Evolutionary conservation across 1,139 yeast species (phyloP), one percentile per base, ranked within the genome.

Genomic region (Oligophagozyma castellii): DNA sequence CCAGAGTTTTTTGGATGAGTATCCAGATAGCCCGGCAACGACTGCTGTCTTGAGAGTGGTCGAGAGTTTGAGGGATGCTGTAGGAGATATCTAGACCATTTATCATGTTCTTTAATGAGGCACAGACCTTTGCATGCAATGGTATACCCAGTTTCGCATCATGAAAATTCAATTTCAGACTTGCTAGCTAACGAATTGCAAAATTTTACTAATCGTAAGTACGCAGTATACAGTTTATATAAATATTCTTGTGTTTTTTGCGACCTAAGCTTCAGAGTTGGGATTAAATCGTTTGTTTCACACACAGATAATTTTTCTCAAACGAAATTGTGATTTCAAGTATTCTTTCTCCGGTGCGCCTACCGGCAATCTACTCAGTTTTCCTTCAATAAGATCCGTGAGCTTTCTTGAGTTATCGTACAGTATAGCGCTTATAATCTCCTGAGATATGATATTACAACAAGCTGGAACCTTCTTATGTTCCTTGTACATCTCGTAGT

Each of bases 1-100:
- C n/a, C 77, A 70, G 39, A 73, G 81, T 35, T 92, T 89, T 53
- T 62, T 81, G 38, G 95, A 84, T 39, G 59, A 64, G 32, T 76
- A 74, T 44, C 89, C 95, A 0, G 95, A 86, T 36, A 81, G 95
- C 2, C 96, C 98, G 0, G 95, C 98, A 0, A 73, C 95, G 3
- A 67, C 69, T 2, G 93, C 95, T 1, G 77, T 92, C 31, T 57
- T 83, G 38, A 77, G 76, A 32, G 93, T 92, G 23, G 93, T 89
- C 10, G 84, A 74, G 44, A 35, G 48, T 2, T 35, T 61, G 21
- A 37, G 63, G 29, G 64, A 58, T 30, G 47, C 52, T 5, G 51
- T 51, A 3, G 55, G 54, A 4, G 53, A 47, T 32, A 13, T 42
- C 12, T 48, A 36, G 29, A 16, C 14, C 4, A 22, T 13, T 6